Evolutionary conservation across 805 yeast species (phyloP), one percentile per base, ranked within the genome.

Genomic region (Candida gorgasii): DNA sequence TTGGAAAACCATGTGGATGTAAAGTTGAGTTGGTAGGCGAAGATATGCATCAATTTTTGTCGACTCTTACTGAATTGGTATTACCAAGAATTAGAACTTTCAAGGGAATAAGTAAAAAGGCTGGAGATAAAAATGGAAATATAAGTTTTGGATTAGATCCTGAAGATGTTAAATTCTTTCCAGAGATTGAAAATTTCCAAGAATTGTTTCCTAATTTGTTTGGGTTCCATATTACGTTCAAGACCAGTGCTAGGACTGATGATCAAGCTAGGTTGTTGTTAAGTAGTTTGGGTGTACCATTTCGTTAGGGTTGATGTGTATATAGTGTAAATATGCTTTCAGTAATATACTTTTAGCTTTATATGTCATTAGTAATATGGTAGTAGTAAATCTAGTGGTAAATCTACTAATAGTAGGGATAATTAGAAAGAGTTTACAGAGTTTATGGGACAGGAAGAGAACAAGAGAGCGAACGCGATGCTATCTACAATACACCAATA

Each of bases 51-150:
- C 97, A 89, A 68, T 93, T 95, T 57, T 58, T 93, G 45, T 64
- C 86, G 5, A 92, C 98, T 1, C 69, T 93, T 53, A 82, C 95
- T 1, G 99, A 93, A 67, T 69, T 95, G 49, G 98, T 93, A 14
- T 75, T 93, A 54, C 99, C 99, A 36, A 80, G 96, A 64, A 80
- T 90, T 44, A 84, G 95, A 76, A 88, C 89, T 38, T 93, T 86
- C 65, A 70, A 72, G 50, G 97, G 97, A 38, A 72, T 93, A 39
- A 76, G 80, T 23, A 80, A 80, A 64, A 72, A 76, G 34, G 70
- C 89, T 3, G 99, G 98, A 47, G 97, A 90, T 63, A 73, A 76
- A 41, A 77, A 74, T 55, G 99, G 99, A 45, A 86, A 88, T 61
- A 77, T 95, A 45, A 76, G 93, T 8, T 82, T 93, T 58, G 97